Evolutionary conservation across 805 yeast species (phyloP).

Genomic region (Myxozyma neotropica): DNA sequence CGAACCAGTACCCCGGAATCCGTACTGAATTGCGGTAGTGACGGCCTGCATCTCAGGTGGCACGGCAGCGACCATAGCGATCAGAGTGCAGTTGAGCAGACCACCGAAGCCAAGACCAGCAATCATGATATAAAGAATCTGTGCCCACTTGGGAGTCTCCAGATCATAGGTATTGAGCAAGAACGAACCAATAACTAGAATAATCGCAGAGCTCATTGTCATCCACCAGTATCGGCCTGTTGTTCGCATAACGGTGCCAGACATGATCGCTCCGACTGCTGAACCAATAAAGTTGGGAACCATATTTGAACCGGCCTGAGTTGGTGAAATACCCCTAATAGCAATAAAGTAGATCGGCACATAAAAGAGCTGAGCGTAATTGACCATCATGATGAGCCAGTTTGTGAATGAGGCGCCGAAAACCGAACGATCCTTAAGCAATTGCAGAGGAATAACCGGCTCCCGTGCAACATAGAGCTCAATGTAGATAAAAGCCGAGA

Average conservation of each 20-base stretch:
- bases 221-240: slow-evolving; percentile 52
- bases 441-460: slow-evolving; percentile 66
- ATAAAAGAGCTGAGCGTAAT: slow-evolving; percentile 64
- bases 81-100: slow-evolving; percentile 58
- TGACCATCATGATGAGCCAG: slow-evolving; percentile 72
- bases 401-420: slow-evolving; percentile 66
- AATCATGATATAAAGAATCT: slow-evolving; percentile 42
- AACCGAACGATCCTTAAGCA: slow-evolving; percentile 61
- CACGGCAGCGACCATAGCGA: slow-evolving; percentile 68
- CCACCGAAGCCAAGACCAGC: slow-evolving; percentile 62
- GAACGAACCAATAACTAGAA: slow-evolving; percentile 20
- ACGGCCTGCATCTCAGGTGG: slow-evolving; percentile 63
- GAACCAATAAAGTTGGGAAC: slow-evolving; percentile 63
- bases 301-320: slow-evolving; percentile 58
- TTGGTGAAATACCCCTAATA: slow-evolving; percentile 55
- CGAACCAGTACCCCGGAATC: slow-evolving; percentile 70
- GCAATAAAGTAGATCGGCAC: slow-evolving; percentile 69
- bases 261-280: slow-evolving; percentile 63
- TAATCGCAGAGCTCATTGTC: slow-evolving; percentile 35
- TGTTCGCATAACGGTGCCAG: slow-evolving; percentile 65
- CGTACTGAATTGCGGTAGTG: slow-evolving; percentile 75
- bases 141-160: slow-evolving; percentile 22
- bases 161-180: slow-evolving; percentile 16
- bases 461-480: slow-evolving; percentile 58
- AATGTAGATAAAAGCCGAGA: slow-evolving; percentile 51